Evolutionary conservation across 345 rosid species (phyloP).

Genomic region (Pseudoturritis turrita): DNA sequence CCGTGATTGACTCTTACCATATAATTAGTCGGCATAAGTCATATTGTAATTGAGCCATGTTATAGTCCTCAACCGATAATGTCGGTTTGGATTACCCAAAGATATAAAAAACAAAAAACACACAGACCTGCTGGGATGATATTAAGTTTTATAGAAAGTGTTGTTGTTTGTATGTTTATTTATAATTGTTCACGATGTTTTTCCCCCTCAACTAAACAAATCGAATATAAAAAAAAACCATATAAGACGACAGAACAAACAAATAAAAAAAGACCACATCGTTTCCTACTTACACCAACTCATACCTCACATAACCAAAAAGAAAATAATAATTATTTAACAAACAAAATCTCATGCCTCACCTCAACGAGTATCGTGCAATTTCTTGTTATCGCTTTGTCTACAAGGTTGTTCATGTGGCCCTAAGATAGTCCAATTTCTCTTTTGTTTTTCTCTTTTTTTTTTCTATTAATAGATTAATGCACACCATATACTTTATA

Average conservation of each 20-base stretch:
- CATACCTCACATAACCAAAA: background rate
- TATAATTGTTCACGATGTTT: background rate
- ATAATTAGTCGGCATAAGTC: too few species aligned
- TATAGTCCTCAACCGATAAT: too few species aligned
- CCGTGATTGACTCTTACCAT: too few species aligned
- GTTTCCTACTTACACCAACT: conserved; percentile 1
- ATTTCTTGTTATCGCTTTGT: conserved; percentile 18
- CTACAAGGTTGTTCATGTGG: conserved; percentile 27
- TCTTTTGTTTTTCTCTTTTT: background rate
- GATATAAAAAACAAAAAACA: too few species aligned
- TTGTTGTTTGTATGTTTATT: background rate
- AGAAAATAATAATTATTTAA: background rate
- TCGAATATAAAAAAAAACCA: background rate
- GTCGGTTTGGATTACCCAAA: too few species aligned
- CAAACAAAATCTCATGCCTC: background rate
- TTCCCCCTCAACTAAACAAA: background rate
- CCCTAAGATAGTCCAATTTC: conserved; percentile 1
- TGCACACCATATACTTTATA: conserved; percentile 6
- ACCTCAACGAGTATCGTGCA: background rate
- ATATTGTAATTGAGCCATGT: too few species aligned
- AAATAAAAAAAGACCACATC: background rate
- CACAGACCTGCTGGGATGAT: too few species aligned
- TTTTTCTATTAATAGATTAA: background rate
- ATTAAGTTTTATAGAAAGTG: too few species aligned
- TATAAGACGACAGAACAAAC: background rate